Base-by-base conservation (phyloP, 1,284 basidiomycete species). In the Earliella scabrosa region DNA sequence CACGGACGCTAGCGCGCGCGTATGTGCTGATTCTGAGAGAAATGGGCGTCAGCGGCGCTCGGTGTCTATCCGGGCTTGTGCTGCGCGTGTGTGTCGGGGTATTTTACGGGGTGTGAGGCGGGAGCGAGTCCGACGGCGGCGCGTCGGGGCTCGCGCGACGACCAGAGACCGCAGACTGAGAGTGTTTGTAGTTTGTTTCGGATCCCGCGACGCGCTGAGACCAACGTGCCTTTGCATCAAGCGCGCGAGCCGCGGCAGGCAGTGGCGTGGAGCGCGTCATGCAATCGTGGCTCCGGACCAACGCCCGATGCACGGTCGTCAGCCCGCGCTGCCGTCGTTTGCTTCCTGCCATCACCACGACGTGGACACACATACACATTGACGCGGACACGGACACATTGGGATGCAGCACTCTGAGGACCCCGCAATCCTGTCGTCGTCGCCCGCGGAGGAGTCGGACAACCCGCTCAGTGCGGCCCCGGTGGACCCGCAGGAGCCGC, bases 391-490 rank as follows among this genome's bases (percentile, higher is more conserved):
- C 49, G 9, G 18, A 18, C n/a, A 23, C 21, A 43, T 43, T 9
- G 3, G 2, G 10, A 43, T 10, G 45, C 13, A 20, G 8, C n/a
- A 56, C 23, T 51, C 59, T n/a, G 60, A 63, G 38, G 58, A 61
- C 34, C 52, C 41, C 32, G 50, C 45, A 16, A 36, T 54, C 35
- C 50, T 56, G 45, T 52, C 65, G 31, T 54, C 58, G 27, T 67
- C 66, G 40, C 64, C 64, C 6, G 57, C 57, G 23, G 69, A 69
- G 50, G 69, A 68, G n/a, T 66, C 66, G 7, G 67, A 70, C 53
- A 49, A 45, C 20, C 41, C 45, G 38, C 44, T 44, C 20, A 24
- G 29, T 20, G 43, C 44, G 26, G 34, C 29, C 20, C 54, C 35
- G 45, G 51, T 46, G 26, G 65, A 65, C 20, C 44, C 44, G 13